Conservation (phyloP, 805 yeast genomes). For the Torulaspora gathmanii region DNA sequence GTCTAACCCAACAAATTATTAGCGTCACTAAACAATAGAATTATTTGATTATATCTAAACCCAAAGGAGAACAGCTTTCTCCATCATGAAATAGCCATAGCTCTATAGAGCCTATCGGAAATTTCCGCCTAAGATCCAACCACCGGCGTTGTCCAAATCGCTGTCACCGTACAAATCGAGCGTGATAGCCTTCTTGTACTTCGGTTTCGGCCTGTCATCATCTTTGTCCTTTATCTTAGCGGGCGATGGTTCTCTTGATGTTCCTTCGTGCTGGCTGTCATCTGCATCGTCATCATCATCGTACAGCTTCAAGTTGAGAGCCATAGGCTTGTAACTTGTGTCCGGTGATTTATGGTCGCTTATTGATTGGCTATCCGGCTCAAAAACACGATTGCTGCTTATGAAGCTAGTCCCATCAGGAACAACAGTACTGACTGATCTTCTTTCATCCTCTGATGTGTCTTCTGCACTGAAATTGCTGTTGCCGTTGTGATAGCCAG, state of each 20-base stretch:
- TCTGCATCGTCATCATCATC: slow-evolving; percentile 13
- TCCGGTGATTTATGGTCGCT: background rate
- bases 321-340: background rate
- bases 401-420: slow-evolving; percentile 2
- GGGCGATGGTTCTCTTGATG: background rate
- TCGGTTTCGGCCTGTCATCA: slow-evolving; percentile 10
- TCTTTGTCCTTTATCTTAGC: background rate
- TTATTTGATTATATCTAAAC: slow-evolving; percentile 2
- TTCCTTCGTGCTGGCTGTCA: background rate
- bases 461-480: slow-evolving; percentile 12
- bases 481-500: slow-evolving; percentile 20
- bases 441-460: slow-evolving; percentile 14
- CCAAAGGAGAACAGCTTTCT: background rate
- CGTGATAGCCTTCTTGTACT: slow-evolving; percentile 30
- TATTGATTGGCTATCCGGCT: slow-evolving; percentile 1
- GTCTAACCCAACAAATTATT: background rate
- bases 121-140: slow-evolving; percentile 35
- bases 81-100: background rate
- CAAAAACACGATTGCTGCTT: background rate
- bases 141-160: slow-evolving; percentile 23
- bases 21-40: slow-evolving; percentile 3
- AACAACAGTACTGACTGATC: slow-evolving; percentile 14
- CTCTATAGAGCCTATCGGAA: slow-evolving; percentile 12
- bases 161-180: slow-evolving; percentile 32
- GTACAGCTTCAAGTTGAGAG: slow-evolving; percentile 7